phyloP scores from a whole-genome alignment of 164 flowering plant genomes.

The Stephania yunnanensis region DNA sequence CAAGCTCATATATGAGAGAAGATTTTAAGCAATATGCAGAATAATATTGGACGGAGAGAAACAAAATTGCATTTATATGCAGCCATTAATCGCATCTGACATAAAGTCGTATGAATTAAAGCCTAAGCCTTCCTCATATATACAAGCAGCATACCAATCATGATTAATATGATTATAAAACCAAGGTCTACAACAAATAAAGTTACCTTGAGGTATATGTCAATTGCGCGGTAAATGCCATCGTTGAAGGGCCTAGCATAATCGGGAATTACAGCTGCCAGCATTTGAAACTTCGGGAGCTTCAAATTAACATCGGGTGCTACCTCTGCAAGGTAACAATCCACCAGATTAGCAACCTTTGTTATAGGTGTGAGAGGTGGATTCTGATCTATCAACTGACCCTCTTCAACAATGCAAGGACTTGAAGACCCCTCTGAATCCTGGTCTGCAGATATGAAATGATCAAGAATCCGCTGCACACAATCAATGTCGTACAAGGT shows the following conservation, averaged over 20 bases:
- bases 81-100: no score
- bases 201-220: conserved; percentile 72
- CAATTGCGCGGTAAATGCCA: conserved; percentile 79
- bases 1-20: no score
- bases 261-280: conserved; percentile 68
- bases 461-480: conserved; percentile 65
- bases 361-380: conserved; percentile 49
- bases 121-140: no score
- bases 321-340: conserved; percentile 70
- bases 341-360: conserved; percentile 69
- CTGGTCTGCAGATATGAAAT: conserved; percentile 42
- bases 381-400: conserved; percentile 38
- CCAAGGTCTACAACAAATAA: neutral
- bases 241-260: conserved; percentile 70
- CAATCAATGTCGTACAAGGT: conserved; percentile 73
- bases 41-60: no score
- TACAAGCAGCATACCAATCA: no score
- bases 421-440: conserved; percentile 24
- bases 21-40: no score
- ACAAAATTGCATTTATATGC: no score
- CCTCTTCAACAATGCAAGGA: conserved; percentile 40
- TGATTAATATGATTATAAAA: neutral
- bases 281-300: conserved; percentile 55
- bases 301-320: conserved; percentile 73
- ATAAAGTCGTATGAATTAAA: no score